These are phyloP conservation scores for Adansonia gregorii DNA, from an alignment of 441 rosid genomes.

Conservation along the genomic window DNA sequence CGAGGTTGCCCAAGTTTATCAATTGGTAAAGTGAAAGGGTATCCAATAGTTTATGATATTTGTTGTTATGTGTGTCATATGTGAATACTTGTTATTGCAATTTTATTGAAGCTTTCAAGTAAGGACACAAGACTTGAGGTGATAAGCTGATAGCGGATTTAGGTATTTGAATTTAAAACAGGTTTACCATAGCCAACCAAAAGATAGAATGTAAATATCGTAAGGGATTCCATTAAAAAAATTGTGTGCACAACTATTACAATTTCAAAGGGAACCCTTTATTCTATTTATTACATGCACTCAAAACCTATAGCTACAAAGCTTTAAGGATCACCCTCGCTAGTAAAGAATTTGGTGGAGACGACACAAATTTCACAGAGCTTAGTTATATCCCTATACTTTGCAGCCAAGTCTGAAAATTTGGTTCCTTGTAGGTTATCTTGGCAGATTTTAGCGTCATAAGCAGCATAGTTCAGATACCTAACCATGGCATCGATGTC, in stretches of 20 bases:
- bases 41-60: not conserved
- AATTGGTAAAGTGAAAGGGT: not conserved
- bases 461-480: not conserved
- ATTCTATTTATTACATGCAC: conserved; percentile 5
- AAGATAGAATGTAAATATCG: not conserved
- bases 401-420: not conserved
- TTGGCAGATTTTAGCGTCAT: not conserved
- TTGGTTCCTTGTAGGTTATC: not conserved
- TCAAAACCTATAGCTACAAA: not conserved
- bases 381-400: not conserved
- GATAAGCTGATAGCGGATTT: not conserved
- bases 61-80: not conserved
- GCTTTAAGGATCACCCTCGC: not conserved
- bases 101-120: not conserved
- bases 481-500: not conserved
- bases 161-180: not conserved
- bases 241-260: not conserved
- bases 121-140: not conserved
- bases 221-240: not conserved
- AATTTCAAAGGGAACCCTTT: not conserved
- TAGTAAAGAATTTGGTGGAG: conserved; percentile 7
- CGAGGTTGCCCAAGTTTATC: not conserved
- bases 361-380: conserved; percentile 19
- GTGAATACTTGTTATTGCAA: not conserved
- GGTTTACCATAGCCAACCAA: not conserved